These are phyloP conservation scores for Aspergillus uvarum DNA, from an alignment of 2,329 filamentous ascomycete genomes.

Conservation along the genomic window DNA sequence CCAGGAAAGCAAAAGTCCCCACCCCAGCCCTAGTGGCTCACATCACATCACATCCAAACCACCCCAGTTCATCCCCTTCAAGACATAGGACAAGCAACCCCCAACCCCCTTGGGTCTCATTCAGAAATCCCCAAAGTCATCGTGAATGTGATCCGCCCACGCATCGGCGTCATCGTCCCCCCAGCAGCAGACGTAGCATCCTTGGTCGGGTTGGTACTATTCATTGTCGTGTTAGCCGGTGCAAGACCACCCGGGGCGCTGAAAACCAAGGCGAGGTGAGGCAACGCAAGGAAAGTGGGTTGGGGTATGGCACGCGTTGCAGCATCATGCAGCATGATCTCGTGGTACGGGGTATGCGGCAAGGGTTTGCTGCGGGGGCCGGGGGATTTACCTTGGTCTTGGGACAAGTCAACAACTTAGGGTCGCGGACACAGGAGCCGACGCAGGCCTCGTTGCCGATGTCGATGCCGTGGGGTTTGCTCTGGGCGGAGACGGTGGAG, in stretches of 20 bases:
- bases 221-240: neutral
- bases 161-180: constrained; percentile 6
- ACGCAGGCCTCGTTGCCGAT: neutral
- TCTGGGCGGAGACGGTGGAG: constrained; percentile 1
- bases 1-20: too few relatives aligned
- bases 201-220: neutral
- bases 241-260: neutral
- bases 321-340: too few relatives aligned
- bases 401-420: neutral
- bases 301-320: too few relatives aligned
- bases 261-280: neutral
- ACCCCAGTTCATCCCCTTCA: too few relatives aligned
- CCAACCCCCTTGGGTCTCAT: neutral
- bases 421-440: neutral
- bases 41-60: neutral
- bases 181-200: constrained; percentile 15
- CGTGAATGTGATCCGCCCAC: constrained; percentile 1
- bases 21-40: too few relatives aligned
- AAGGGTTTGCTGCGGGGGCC: too few relatives aligned
- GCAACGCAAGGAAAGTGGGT: too few relatives aligned
- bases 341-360: too few relatives aligned
- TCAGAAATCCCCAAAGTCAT: neutral
- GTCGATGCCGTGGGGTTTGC: neutral
- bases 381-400: neutral
- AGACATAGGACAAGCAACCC: neutral